Evolutionary conservation across 2,329 filamentous ascomycete genomes (phyloP), one percentile per base, ranked within the genome.

Genomic region (Hirsutella rhossiliensis): DNA sequence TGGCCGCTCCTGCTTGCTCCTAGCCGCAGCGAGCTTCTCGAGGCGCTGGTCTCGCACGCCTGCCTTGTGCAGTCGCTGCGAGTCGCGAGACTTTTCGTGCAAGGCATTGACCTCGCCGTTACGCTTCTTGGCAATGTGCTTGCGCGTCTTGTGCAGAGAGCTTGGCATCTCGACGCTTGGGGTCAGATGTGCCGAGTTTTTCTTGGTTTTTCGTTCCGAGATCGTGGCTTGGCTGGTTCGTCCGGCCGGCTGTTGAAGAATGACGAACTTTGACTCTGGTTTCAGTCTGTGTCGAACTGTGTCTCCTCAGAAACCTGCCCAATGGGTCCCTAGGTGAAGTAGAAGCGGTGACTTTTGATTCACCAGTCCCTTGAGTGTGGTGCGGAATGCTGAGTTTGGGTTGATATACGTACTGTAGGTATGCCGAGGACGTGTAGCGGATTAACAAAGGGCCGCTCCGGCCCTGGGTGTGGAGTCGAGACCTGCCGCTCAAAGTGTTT

Each of bases 51-150:
- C 89, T 62, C 92, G 76, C 50, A 82, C 75, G 48, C 78, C 77
- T 18, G 92, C 92, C 55, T 81, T 77, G 60, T 87, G 83, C 50
- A 97, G 69, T 42, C 87, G 78, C 57, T 83, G 78, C 4, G 88
- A 85, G 68, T 97, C 87, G 52, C 92, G 76, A 48, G 88, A 95
- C 61, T 87, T 87, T 63, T 88, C 84, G 58, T 97, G 90, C 19
- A 97, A 73, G 12, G 82, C 74, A 28, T 82, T 80, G 40, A 87
- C 74, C 34, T 80, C 78, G 18, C 80, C 79, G 51, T 80, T 78
- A 52, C 84, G 80, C 74, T 96, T 96, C 69, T 94, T 95, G 30
- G 80, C 71, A 51, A 97, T 90, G 51, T 87, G 80, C 68, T 97
- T 97, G 50, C 84, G 78, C 18, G 92, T 84, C 61, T 96, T 97